Conservation (phyloP, 192 early-diverging fungal species). For the Coemansia sp. region DNA sequence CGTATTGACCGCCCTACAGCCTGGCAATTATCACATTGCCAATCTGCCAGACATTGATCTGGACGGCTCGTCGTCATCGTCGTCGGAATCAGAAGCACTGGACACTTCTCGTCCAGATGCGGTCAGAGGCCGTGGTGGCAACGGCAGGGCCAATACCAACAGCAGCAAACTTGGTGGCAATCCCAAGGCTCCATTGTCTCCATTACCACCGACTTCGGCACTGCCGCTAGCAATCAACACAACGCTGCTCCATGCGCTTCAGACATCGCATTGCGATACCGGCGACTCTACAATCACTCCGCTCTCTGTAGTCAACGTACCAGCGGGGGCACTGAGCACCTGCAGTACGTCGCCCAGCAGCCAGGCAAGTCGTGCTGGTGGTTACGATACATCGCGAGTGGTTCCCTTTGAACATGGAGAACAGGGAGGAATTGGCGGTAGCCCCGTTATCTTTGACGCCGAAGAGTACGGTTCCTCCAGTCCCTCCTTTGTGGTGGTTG, state of each 20-base stretch:
- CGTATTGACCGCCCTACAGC: constrained; percentile 45
- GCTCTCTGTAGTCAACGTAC: constrained; percentile 50
- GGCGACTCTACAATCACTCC: constrained; percentile 44
- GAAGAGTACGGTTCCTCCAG: too few relatives aligned
- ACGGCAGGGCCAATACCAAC: neutral
- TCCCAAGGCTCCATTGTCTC: too few relatives aligned
- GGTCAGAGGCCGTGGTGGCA: neutral
- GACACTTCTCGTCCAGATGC: neutral
- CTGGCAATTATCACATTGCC: constrained; percentile 51
- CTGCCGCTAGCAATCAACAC: constrained; percentile 35
- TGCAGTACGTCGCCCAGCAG: constrained; percentile 28
- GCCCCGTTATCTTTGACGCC: too few relatives aligned
- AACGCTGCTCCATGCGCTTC: constrained; percentile 17
- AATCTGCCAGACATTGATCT: constrained; percentile 41
- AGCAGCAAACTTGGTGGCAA: neutral
- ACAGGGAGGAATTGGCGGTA: too few relatives aligned
- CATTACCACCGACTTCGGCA: neutral
- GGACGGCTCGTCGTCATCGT: constrained; percentile 42
- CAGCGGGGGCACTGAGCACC: constrained; percentile 18
- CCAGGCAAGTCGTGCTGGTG: constrained; percentile 1
- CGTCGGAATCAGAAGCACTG: constrained; percentile 11
- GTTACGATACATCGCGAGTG: neutral
- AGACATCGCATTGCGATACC: constrained; percentile 32
- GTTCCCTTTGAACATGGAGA: neutral
- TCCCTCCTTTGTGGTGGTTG: too few relatives aligned